Percentiles rank a stretch among this genome's conserved stretches.
Conservation (phyloP, 2,329 filamentous ascomycete genomes). For the Claviceps sp. region DNA sequence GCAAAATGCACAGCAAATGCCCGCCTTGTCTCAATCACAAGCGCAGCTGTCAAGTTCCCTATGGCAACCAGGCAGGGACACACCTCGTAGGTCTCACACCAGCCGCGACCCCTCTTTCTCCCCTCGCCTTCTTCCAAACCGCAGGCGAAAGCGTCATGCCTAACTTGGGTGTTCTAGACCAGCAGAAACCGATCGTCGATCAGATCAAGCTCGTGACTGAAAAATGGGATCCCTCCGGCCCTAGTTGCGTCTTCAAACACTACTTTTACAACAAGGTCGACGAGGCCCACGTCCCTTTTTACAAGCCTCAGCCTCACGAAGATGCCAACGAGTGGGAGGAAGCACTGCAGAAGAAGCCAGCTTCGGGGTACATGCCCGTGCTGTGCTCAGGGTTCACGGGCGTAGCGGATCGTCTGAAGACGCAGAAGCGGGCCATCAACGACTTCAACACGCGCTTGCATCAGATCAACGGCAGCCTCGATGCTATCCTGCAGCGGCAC, state of each 20-base stretch:
- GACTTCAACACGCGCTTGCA: slow-evolving; percentile 61
- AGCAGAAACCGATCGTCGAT: slow-evolving; percentile 55
- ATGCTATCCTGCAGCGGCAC: slow-evolving; percentile 60
- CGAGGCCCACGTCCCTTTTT: slow-evolving; percentile 61
- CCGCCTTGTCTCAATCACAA: slow-evolving; percentile 28
- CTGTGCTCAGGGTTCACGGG: slow-evolving; percentile 61
- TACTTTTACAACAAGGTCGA: slow-evolving; percentile 84
- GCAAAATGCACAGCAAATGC: slow-evolving; percentile 29
- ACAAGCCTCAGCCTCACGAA: slow-evolving; percentile 55
- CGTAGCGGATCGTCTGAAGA: slow-evolving; percentile 57
- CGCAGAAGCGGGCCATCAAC: slow-evolving; percentile 55
- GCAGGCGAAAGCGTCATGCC: background rate
- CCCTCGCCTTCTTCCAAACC: background rate
- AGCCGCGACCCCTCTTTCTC: background rate
- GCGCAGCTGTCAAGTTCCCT: slow-evolving; percentile 35
- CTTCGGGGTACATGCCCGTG: slow-evolving; percentile 62
- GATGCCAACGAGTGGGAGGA: slow-evolving; percentile 74
- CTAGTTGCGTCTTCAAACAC: slow-evolving; percentile 62
- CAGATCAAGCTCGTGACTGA: slow-evolving; percentile 57
- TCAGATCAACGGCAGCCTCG: slow-evolving; percentile 63
- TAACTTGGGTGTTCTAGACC: slow-evolving; percentile 21
- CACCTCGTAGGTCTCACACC: slow-evolving; percentile 27
- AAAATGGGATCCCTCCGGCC: slow-evolving; percentile 60
- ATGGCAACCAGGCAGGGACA: slow-evolving; percentile 39
- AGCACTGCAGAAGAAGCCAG: slow-evolving; percentile 67